These are phyloP conservation scores for Monosporozyma unispora DNA, from an alignment of 805 yeast species.

Conservation along the genomic window DNA sequence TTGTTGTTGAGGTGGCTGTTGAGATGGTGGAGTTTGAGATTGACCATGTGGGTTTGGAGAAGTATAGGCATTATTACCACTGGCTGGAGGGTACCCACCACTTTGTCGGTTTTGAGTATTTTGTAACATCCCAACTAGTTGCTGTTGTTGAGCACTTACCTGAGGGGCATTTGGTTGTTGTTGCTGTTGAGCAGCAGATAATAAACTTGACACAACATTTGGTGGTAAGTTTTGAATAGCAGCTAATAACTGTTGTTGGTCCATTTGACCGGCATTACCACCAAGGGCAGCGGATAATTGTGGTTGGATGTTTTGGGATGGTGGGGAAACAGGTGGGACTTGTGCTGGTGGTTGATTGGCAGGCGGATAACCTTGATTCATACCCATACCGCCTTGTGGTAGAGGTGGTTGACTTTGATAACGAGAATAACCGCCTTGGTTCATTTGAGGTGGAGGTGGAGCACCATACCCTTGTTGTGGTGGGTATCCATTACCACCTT, in stretches of 20 bases:
- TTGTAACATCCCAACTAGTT: slow-evolving; percentile 24
- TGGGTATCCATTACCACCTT: slow-evolving; percentile 6
- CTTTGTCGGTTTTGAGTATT: slow-evolving; percentile 22
- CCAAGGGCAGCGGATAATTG: slow-evolving; percentile 21
- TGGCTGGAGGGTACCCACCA: slow-evolving; percentile 6
- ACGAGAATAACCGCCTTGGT: slow-evolving; percentile 18
- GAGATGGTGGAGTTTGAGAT: slow-evolving; percentile 2
- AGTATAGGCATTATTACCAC: slow-evolving; percentile 2
- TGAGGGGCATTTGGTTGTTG: slow-evolving; percentile 21
- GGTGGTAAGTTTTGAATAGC: slow-evolving; percentile 31
- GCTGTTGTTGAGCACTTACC: slow-evolving; percentile 14
- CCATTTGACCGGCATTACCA: slow-evolving; percentile 18
- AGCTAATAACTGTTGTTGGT: slow-evolving; percentile 26
- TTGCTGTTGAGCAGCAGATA: slow-evolving; percentile 29
- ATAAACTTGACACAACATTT: slow-evolving; percentile 25
- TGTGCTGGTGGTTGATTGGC: slow-evolving; percentile 8
- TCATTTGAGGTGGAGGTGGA: slow-evolving; percentile 10
- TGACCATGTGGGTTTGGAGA: slow-evolving; percentile 10
- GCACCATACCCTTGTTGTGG: slow-evolving; percentile 12
- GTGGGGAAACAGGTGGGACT: slow-evolving; percentile 16
- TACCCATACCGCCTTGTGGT: slow-evolving; percentile 1
- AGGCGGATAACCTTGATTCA: slow-evolving; percentile 7
- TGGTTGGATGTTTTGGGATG: slow-evolving; percentile 19
- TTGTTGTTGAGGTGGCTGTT: slow-evolving; percentile 6
- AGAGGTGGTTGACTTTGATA: slow-evolving; percentile 6